phyloP scores from a whole-genome alignment of 176 grass and related monocot genomes.

The Triticum turgidum region DNA sequence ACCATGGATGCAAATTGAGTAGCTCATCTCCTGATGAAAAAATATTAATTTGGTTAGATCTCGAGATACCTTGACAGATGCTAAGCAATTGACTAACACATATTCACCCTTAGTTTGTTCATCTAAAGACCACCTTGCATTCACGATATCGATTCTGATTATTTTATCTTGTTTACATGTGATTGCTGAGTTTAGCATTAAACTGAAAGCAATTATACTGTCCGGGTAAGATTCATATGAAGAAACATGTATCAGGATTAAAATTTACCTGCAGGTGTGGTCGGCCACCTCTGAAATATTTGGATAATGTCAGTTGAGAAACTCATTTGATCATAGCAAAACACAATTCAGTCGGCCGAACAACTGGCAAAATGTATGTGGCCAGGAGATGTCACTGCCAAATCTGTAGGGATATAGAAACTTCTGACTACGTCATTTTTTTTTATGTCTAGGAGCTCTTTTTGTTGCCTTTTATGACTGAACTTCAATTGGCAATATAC shows the following conservation, averaged over 20 bases:
- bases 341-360: background rate
- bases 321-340: background rate
- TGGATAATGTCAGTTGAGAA: background rate
- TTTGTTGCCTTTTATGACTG: background rate
- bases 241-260: background rate
- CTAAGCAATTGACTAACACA: background rate
- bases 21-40: background rate
- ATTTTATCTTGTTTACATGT: background rate
- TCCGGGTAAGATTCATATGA: background rate
- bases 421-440: background rate
- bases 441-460: background rate
- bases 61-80: background rate
- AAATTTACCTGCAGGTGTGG: background rate
- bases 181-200: background rate
- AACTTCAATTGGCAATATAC: background rate
- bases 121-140: background rate
- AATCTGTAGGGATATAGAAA: background rate
- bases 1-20: background rate
- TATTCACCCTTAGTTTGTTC: background rate
- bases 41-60: background rate
- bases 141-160: background rate
- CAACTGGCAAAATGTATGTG: background rate
- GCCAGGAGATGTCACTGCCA: background rate
- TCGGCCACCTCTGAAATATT: background rate
- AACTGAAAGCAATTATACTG: background rate